phyloP scores from a whole-genome alignment of 345 rosid species.

The Populus simonii region DNA sequence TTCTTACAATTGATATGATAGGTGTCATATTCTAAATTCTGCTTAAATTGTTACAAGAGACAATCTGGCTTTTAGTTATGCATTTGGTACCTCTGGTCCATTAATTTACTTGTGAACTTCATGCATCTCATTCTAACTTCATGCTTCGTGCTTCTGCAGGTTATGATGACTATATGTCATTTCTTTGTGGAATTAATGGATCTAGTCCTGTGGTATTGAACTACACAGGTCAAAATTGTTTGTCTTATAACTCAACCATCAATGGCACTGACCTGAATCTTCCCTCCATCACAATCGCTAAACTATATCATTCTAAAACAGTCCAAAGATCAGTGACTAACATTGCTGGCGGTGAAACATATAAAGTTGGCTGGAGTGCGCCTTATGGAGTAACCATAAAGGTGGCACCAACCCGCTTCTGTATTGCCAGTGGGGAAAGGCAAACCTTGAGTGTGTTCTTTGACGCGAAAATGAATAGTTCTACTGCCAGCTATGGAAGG shows the following conservation, averaged over 20 bases:
- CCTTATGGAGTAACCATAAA: conserved; percentile 62
- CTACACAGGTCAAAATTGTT: conserved; percentile 70
- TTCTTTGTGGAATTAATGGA: conserved; percentile 84
- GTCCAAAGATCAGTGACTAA: conserved; percentile 56
- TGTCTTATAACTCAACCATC: conserved; percentile 39
- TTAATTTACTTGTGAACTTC: background rate
- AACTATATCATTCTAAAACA: conserved; percentile 45
- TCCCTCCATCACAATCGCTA: conserved; percentile 78
- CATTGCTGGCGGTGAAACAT: conserved; percentile 65
- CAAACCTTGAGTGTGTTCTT: conserved; percentile 52
- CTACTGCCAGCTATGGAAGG: conserved; percentile 61
- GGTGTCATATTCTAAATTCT: background rate
- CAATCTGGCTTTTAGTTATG: background rate
- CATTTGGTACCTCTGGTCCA: background rate
- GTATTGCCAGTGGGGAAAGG: conserved; percentile 49
- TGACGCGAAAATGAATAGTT: conserved; percentile 46
- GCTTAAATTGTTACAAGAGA: background rate
- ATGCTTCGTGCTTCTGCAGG: conserved; percentile 34
- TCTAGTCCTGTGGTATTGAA: conserved; percentile 67
- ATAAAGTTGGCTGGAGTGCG: conserved; percentile 66
- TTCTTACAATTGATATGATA: too few species aligned
- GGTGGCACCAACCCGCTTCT: conserved; percentile 67
- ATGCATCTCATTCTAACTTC: conserved; percentile 1
- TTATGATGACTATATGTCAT: conserved; percentile 72
- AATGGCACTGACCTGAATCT: conserved; percentile 65